Conservation (phyloP, 352 stramenopile species). For the Hyaloperonospora brassicae region DNA sequence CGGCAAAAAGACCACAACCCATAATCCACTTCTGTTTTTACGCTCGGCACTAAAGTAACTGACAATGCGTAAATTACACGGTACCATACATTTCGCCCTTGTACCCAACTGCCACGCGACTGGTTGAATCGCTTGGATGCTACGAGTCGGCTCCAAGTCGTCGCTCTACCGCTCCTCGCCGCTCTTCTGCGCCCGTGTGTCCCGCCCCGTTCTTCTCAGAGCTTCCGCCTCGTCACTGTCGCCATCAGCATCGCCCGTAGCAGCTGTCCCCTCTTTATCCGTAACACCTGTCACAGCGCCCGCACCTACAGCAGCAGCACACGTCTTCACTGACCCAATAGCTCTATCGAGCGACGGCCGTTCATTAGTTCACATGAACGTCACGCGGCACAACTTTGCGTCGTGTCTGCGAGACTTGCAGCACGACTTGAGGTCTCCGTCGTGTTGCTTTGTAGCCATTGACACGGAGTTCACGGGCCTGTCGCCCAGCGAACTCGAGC, state of each 20-base stretch:
- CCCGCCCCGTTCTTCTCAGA: too few species aligned
- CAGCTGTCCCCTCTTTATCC: too few species aligned
- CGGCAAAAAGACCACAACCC: too few species aligned
- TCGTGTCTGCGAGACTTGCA: constrained; percentile 47
- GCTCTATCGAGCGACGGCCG: background rate
- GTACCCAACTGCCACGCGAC: too few species aligned
- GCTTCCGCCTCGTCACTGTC: constrained; percentile 6
- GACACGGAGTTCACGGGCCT: constrained; percentile 82
- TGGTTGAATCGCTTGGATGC: constrained; percentile 9
- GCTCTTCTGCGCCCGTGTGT: constrained; percentile 13
- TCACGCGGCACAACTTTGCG: constrained; percentile 75
- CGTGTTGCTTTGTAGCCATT: constrained; percentile 72
- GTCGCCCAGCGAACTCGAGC: constrained; percentile 52
- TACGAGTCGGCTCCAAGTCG: constrained; percentile 20
- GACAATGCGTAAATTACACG: too few species aligned
- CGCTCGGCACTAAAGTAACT: too few species aligned
- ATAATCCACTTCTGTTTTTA: too few species aligned
- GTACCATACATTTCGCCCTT: too few species aligned
- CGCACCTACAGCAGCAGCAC: background rate
- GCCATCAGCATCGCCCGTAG: too few species aligned
- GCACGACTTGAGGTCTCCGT: constrained; percentile 44
- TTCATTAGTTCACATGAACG: constrained; percentile 47
- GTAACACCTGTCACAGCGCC: background rate
- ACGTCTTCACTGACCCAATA: background rate
- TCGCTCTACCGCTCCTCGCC: constrained; percentile 14